phyloP scores from a whole-genome alignment of 1,284 basidiomycete species.

The Sparassis latifolia region DNA sequence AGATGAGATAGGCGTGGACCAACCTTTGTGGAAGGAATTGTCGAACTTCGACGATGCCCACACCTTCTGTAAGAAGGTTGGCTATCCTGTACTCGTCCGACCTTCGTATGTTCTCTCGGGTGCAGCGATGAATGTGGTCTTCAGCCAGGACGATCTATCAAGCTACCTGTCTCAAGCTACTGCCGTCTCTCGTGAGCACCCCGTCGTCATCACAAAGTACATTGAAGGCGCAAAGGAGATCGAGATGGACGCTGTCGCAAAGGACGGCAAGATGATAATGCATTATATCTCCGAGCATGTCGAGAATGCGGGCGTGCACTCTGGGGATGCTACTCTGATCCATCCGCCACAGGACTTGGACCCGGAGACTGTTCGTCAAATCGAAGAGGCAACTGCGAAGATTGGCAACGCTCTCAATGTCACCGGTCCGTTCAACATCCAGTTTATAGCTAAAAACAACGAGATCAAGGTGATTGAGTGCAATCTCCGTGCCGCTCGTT shows the following conservation, averaged over 20 bases:
- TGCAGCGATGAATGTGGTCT: slow-evolving; percentile 99
- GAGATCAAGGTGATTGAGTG: slow-evolving; percentile 99
- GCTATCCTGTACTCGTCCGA: slow-evolving; percentile 93
- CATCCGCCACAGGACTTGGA: slow-evolving; percentile 97
- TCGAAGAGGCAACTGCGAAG: slow-evolving; percentile 95
- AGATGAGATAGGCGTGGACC: slow-evolving; percentile 97
- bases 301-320: slow-evolving; percentile 98
- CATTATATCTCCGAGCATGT: slow-evolving; percentile 99
- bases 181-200: slow-evolving; percentile 94
- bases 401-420: slow-evolving; percentile 98
- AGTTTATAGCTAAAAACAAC: slow-evolving; percentile 99
- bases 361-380: slow-evolving; percentile 91
- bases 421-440: slow-evolving; percentile 98
- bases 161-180: slow-evolving; percentile 95
- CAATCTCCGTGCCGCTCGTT: slow-evolving; percentile 95
- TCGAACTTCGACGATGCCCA: slow-evolving; percentile 88
- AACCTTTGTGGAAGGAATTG: slow-evolving; percentile 96
- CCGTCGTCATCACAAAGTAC: slow-evolving; percentile 98
- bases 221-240: slow-evolving; percentile 99
- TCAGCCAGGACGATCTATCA: slow-evolving; percentile 84
- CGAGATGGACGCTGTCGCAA: slow-evolving; percentile 98
- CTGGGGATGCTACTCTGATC: slow-evolving; percentile 96
- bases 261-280: slow-evolving; percentile 97
- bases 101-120: slow-evolving; percentile 98
- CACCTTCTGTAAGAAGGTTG: slow-evolving; percentile 84